Percentiles rank a stretch among this genome's conserved stretches.
Evolutionary conservation across 805 yeast genomes (phyloP).

Genomic region (Jamesozyma piceae): DNA sequence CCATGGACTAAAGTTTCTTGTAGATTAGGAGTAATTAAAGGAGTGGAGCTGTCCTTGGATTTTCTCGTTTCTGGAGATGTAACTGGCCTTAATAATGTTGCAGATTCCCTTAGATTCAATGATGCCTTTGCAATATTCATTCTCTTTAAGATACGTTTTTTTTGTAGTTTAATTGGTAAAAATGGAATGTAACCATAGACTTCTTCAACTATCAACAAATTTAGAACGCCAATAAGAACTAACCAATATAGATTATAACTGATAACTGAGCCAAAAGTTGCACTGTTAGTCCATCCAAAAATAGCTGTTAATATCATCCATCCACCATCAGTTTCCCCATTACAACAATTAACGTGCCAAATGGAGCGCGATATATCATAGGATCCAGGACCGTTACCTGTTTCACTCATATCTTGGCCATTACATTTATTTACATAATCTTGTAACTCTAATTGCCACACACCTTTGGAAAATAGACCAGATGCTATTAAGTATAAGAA

Average conservation of each 20-base stretch:
- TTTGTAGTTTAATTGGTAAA: conserved; percentile 55
- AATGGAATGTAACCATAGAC: conserved; percentile 49
- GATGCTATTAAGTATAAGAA: conserved; percentile 79
- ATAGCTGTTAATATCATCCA: conserved; percentile 89
- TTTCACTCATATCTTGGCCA: conserved; percentile 79
- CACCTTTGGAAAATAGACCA: conserved; percentile 76
- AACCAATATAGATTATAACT: conserved; percentile 70
- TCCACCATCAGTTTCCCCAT: conserved; percentile 82
- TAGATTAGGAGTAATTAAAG: conserved; percentile 8
- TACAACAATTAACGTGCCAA: conserved; percentile 95
- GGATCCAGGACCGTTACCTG: conserved; percentile 89
- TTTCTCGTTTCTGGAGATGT: conserved; percentile 6
- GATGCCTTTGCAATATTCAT: conserved; percentile 25
- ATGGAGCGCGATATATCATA: conserved; percentile 70
- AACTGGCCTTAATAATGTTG: neutral
- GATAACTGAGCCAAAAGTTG: conserved; percentile 78
- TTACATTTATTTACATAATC: conserved; percentile 60
- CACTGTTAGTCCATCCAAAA: conserved; percentile 90
- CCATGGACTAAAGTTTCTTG: neutral
- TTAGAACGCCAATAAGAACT: conserved; percentile 35
- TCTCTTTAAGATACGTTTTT: conserved; percentile 39
- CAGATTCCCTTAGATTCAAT: conserved; percentile 12
- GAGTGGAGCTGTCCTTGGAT: conserved; percentile 23
- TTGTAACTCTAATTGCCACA: conserved; percentile 84
- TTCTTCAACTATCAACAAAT: conserved; percentile 44